phyloP scores from a whole-genome alignment of 495 filamentous ascomycete species.

The Lentithecium fluviatile region DNA sequence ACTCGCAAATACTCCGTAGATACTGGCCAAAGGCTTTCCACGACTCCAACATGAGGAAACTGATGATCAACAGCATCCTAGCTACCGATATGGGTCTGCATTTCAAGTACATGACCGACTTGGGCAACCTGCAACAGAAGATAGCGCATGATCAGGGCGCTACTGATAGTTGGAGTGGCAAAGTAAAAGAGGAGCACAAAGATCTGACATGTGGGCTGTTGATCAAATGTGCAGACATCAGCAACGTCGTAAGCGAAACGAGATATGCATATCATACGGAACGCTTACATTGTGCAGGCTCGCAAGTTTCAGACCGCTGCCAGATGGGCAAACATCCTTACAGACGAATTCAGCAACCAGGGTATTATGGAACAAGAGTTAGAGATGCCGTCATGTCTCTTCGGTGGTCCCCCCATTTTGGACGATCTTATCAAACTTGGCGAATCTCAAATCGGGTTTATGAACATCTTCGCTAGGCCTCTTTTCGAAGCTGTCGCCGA shows the following conservation, averaged over 20 bases:
- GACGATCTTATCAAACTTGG: conserved; percentile 80
- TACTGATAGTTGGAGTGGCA: conserved; percentile 66
- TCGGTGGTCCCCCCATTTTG: conserved; percentile 76
- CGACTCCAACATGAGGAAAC: conserved; percentile 71
- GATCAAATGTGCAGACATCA: conserved; percentile 98
- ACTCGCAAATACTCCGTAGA: conserved; percentile 89
- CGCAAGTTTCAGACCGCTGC: conserved; percentile 77
- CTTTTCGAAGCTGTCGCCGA: conserved; percentile 84
- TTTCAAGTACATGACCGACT: conserved; percentile 88
- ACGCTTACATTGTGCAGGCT: conserved; percentile 56
- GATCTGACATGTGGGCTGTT: conserved; percentile 80
- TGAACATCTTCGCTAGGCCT: conserved; percentile 90
- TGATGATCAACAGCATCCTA: conserved; percentile 93
- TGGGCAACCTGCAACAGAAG: conserved; percentile 74
- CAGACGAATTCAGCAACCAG: conserved; percentile 91
- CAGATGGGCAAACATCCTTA: conserved; percentile 85
- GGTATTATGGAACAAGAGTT: conserved; percentile 87
- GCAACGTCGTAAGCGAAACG: conserved; percentile 72
- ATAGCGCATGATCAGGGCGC: conserved; percentile 60
- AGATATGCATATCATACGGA: conserved; percentile 34
- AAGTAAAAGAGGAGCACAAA: conserved; percentile 67
- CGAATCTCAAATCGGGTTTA: conserved; percentile 87
- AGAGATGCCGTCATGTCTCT: conserved; percentile 78
- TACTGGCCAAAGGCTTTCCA: conserved; percentile 84
- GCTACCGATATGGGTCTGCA: conserved; percentile 97